These are phyloP conservation scores for Scortechinia acanthostroma DNA, from an alignment of 2,329 filamentous ascomycete genomes.

Conservation along the genomic window DNA sequence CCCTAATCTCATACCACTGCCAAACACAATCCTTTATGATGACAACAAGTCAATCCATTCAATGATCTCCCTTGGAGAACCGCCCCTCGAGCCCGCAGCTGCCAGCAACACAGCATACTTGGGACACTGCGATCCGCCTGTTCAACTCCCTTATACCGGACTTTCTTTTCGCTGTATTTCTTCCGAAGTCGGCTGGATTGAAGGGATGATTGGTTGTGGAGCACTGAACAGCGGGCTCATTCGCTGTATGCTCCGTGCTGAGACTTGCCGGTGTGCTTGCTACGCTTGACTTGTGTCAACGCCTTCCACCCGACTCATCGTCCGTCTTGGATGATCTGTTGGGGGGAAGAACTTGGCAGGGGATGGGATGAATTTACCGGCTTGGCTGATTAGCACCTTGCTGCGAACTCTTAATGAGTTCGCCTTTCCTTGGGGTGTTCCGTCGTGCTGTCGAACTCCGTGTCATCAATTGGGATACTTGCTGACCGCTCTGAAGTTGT, in stretches of 20 bases:
- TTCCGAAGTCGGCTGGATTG: too few relatives aligned
- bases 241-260: background rate
- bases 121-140: background rate
- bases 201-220: background rate
- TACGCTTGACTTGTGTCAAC: conserved; percentile 2
- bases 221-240: background rate
- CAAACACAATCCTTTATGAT: conserved; percentile 3
- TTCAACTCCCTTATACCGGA: background rate
- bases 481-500: too few relatives aligned
- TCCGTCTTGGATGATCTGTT: background rate
- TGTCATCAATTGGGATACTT: too few relatives aligned
- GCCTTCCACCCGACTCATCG: background rate
- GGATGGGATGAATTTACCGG: conserved; percentile 2
- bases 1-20: too few relatives aligned
- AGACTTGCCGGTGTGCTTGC: background rate
- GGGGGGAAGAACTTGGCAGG: background rate
- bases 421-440: too few relatives aligned
- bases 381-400: background rate
- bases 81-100: background rate
- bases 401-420: too few relatives aligned
- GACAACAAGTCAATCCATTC: conserved; percentile 3
- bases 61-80: conserved; percentile 2
- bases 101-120: background rate
- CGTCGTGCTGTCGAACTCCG: too few relatives aligned
- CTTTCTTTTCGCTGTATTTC: background rate